phyloP scores from a whole-genome alignment of 768 basidiomycete species.

The Mycena metata region DNA sequence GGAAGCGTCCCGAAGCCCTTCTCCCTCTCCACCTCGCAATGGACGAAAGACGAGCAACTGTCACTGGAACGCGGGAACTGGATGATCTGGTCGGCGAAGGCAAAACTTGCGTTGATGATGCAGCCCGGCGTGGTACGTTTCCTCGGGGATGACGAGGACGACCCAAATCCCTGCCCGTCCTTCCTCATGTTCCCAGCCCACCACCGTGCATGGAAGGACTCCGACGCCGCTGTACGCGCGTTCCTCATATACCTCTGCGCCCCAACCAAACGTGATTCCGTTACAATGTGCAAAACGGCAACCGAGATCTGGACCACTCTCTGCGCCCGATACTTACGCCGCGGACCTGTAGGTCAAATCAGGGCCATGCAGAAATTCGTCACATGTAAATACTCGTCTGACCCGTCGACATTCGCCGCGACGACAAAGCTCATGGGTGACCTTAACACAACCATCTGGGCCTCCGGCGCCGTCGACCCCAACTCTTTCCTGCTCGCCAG shows the following conservation, averaged over 20 bases:
- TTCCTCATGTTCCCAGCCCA: neutral
- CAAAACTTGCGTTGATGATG: neutral
- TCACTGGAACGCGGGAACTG: neutral
- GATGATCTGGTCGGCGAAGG: neutral
- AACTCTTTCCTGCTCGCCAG: neutral
- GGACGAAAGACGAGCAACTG: neutral
- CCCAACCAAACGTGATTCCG: neutral
- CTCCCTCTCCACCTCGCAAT: neutral
- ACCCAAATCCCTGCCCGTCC: neutral
- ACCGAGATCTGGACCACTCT: neutral
- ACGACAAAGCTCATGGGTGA: neutral
- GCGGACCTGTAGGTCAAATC: neutral
- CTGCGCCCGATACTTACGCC: neutral
- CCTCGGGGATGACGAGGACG: neutral
- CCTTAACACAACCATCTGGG: neutral
- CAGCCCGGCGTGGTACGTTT: neutral
- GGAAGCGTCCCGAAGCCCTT: no score
- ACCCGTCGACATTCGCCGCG: neutral
- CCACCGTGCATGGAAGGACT: neutral
- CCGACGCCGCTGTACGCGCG: neutral
- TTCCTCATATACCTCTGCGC: neutral
- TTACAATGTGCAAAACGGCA: neutral
- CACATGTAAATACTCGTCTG: neutral
- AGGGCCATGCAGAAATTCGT: neutral
- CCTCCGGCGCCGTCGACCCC: neutral